Base-by-base conservation (phyloP, 2,329 filamentous ascomycete species). In the Hymenoscyphus fructigenus region DNA sequence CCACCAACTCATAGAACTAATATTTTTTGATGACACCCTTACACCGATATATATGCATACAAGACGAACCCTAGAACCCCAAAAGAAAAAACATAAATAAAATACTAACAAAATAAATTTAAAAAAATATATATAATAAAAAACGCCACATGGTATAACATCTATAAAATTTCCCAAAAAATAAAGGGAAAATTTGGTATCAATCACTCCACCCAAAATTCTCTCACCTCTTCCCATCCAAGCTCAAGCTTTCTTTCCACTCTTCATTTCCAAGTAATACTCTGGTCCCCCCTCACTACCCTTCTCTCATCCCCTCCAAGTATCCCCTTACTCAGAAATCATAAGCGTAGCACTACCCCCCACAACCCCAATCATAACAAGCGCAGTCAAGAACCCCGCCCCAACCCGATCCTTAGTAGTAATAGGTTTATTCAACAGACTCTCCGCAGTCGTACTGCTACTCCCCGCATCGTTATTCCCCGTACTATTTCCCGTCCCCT, bases 401-500 rank as follows among this genome's bases (percentile, higher is more conserved):
- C 79, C 79, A 0, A 75, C 78, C 60, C 71, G 75, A 65, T 79
- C 79, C 17, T 59, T 76, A 17, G 74, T 75, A 0, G 75, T 77
- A 75, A 71, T 5, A 68, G 61, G 57, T 23, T 59, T 55, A 17
- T 53, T 59, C 7, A 59, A 14, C 12, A 59, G 6, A 28, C 17
- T 47, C 20, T 12, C 57, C 28, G 36, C 36, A 12, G 20, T 60
- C 60, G 9, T 14, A 58, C 36, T 57, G 5, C 23, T 23, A 14
- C 6, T 59, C 1, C 68, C 70, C 6, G 72, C 73, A 67, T 69
- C 65, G 0, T 58, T 56, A 67, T 76, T 47, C 1, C 73, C 74
- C 15, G 59, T 29, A 55, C 72, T 74, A n/a, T 68, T 75, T 58
- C 85, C 85, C 12, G 80, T 84, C 0, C 72, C 70, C 65, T 83